Base-by-base conservation (phyloP, 140 eudicot genomes). In the Cichorium intybus region DNA sequence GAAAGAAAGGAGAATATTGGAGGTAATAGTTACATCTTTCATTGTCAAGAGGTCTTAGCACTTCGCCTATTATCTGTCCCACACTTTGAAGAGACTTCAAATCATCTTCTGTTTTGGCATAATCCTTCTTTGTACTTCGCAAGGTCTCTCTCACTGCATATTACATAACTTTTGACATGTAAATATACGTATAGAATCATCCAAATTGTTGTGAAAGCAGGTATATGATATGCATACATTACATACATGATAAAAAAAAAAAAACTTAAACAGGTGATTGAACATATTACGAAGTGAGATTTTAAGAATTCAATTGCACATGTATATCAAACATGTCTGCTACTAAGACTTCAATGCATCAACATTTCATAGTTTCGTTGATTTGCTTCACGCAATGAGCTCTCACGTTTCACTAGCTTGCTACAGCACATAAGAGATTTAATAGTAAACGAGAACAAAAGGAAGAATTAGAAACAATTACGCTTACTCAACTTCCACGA, bases 81-180 rank as follows among this genome's bases (percentile, higher is more conserved):
- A 93, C 99, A 57, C 99, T 93, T 79, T 93, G 99, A 62, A 93
- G 97, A n/a, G 97, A 89, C 83, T 93, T 93, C 82, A 93, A 61
- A 80, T 93, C 99, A 77, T 93, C 99, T 76, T 93, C 99, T 0
- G 99, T 93, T 70, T 93, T 93, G 24, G 94, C 88, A 76, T 86
- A 93, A 57, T 93, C 99, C 74, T 89, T 94, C 59, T 94, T 86
- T 21, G 84, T 73, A 23, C 81, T 71, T 64, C 89, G 80, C 58
- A 86, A 54, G 48, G 66, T 76, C 69, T 94, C 99, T 68, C 94
- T 84, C 77, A 81, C 95, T 90, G 73, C 58, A 59, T 37, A 8
- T 26, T 15, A 17, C 45, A 39, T 56, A 41, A 55, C 22, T 4
- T n/a, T 16, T 27, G 26, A 53, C 26, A 24, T 4, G n/a, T n/a